phyloP scores from a whole-genome alignment of 179 eudicot genomes.

The Sideroxylon spinosum region DNA sequence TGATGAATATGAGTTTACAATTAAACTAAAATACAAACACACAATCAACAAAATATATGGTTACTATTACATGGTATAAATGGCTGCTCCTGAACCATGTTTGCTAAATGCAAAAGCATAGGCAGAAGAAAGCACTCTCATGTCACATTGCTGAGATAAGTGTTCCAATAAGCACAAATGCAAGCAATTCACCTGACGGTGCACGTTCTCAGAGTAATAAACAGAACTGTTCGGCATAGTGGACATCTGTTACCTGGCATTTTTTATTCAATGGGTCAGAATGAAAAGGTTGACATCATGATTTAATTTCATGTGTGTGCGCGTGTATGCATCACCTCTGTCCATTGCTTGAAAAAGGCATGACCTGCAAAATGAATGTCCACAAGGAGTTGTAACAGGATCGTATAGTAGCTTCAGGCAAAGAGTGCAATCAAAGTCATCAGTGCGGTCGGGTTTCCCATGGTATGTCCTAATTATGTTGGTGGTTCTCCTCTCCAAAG shows the following conservation, averaged over 20 bases:
- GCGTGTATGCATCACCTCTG: slow-evolving; percentile 45
- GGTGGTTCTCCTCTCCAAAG: slow-evolving; percentile 46
- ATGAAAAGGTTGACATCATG: neutral
- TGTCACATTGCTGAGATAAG: slow-evolving; percentile 3
- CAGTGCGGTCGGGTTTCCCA: slow-evolving; percentile 66
- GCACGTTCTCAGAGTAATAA: slow-evolving; percentile 82
- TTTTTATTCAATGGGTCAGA: slow-evolving; percentile 27
- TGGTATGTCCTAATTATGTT: slow-evolving; percentile 40
- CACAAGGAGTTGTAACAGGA: slow-evolving; percentile 97
- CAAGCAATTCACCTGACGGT: slow-evolving; percentile 63
- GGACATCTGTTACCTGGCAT: slow-evolving; percentile 92
- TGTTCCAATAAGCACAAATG: neutral
- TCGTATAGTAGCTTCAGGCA: slow-evolving; percentile 91
- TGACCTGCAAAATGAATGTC: slow-evolving; percentile 96
- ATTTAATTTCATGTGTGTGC: neutral
- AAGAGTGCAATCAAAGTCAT: slow-evolving; percentile 95
- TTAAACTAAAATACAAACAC: neutral
- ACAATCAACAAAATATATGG: neutral
- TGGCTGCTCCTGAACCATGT: neutral
- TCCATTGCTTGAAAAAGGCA: slow-evolving; percentile 99
- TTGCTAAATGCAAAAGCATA: slow-evolving; percentile 8
- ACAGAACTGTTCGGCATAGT: slow-evolving; percentile 85
- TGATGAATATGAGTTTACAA: neutral
- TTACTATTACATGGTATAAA: neutral
- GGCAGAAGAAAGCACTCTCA: slow-evolving; percentile 1